Conservation (phyloP, 1,284 basidiomycete genomes). For the Sanghuangporus sanghuang region DNA sequence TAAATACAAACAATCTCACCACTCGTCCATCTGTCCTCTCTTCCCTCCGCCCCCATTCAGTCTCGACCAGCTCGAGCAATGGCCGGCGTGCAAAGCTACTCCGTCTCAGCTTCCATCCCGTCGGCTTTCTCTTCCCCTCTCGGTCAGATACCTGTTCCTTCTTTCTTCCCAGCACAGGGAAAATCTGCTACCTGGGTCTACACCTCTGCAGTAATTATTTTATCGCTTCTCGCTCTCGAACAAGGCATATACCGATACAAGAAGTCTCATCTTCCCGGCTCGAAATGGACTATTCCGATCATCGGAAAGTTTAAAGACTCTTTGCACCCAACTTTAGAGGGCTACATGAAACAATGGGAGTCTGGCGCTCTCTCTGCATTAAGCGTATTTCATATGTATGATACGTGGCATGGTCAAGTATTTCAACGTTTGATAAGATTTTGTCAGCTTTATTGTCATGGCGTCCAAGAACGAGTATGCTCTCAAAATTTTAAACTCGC, state of each 20-base stretch:
- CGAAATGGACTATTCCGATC: constrained; percentile 87
- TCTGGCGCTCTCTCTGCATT: constrained; percentile 80
- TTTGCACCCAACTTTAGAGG: constrained; percentile 81
- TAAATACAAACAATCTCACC: background rate
- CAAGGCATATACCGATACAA: constrained; percentile 85
- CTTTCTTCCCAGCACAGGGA: background rate
- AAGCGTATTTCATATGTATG: constrained; percentile 95
- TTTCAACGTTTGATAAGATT: constrained; percentile 10
- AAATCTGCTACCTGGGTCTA: constrained; percentile 49
- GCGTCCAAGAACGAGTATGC: constrained; percentile 88
- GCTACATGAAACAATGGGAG: constrained; percentile 87
- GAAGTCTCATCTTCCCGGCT: constrained; percentile 83
- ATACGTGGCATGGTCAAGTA: constrained; percentile 19
- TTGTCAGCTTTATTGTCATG: constrained; percentile 88
- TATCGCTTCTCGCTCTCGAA: constrained; percentile 67
- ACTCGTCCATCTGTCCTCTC: background rate
- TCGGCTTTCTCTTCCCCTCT: constrained; percentile 5
- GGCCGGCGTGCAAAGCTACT: constrained; percentile 7
- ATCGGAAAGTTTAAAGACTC: constrained; percentile 93
- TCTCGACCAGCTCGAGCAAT: background rate
- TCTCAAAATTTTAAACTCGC: constrained; percentile 92
- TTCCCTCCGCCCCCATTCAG: background rate
- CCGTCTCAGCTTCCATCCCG: constrained; percentile 6
- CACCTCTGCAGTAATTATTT: constrained; percentile 57
- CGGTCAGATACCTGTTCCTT: constrained; percentile 9